phyloP scores from a whole-genome alignment of 352 stramenopile species.

The Pythium dissotocum region DNA sequence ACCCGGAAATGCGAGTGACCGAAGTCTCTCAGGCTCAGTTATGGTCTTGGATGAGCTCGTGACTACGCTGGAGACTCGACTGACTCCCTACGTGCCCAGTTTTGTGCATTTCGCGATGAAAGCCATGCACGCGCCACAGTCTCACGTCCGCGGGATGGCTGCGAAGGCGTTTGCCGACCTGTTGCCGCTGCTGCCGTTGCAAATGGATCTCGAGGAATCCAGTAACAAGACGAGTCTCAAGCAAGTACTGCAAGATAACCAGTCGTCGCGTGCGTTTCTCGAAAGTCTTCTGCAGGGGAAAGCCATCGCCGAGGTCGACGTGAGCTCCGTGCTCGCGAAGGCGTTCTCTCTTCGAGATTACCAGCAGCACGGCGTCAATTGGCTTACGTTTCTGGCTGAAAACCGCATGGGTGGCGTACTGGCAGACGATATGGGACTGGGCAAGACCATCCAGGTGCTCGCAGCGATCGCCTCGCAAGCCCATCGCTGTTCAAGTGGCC shows the following conservation, averaged over 20 bases:
- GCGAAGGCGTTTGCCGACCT: conserved; percentile 71
- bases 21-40: conserved; percentile 39
- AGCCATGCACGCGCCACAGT: conserved; percentile 51
- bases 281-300: conserved; percentile 62
- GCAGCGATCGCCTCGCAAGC: conserved; percentile 59
- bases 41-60: conserved; percentile 65
- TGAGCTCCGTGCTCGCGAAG: conserved; percentile 33
- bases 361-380: conserved; percentile 80
- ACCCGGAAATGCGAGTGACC: not conserved
- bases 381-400: conserved; percentile 66
- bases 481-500: conserved; percentile 22
- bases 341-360: conserved; percentile 55
- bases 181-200: conserved; percentile 65
- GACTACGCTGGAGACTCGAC: conserved; percentile 25
- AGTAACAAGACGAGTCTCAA: conserved; percentile 15
- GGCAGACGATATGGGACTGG: conserved; percentile 90
- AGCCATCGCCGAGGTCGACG: conserved; percentile 45
- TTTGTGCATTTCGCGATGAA: conserved; percentile 72
- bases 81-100: conserved; percentile 66
- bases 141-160: conserved; percentile 45
- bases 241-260: conserved; percentile 44
- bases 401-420: conserved; percentile 82
- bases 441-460: conserved; percentile 96
- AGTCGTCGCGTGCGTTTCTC: conserved; percentile 66
- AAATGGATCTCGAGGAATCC: conserved; percentile 59